Base-by-base conservation (phyloP, 2,329 filamentous ascomycete genomes). In the Xylariaceae sp. region DNA sequence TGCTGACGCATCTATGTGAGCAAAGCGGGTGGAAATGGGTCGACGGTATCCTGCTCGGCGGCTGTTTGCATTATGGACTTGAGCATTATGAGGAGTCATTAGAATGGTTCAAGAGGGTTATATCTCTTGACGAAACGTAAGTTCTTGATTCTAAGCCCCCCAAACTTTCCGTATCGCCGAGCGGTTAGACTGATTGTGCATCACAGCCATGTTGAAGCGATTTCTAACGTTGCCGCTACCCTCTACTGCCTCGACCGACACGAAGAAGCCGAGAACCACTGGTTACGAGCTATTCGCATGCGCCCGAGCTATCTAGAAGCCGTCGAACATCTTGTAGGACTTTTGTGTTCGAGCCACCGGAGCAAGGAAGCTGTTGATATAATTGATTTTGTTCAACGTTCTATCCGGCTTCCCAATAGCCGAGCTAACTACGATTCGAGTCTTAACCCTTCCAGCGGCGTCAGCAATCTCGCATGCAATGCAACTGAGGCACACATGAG, bases 241-340 rank as follows among this genome's bases (percentile, higher is more conserved):
- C 78, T 96, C 20, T 87, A 96, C 64, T 92, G 92, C 54, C 81
- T 98, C 9, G 87, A 91, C 58, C 87, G 89, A 56, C 89, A 89
- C 56, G 83, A 89, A 46, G 93, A 98, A 68, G 95, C 95, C 6
- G 89, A 96, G 70, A 82, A 86, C 55, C 84, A 92, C 68, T 99
- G 95, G 95, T 79, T 89, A 62, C 85, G 84, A 58, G 92, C 92
- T n/a, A 86, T 98, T 21, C 89, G 87, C 68, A 78, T 90, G 54
- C 87, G 90, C 7, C 95, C 95, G 0, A 89, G 87, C 69, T 96
- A 96, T 74, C 89, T 99, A 54, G 95, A 99, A 75, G 93, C 95
- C 7, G 91, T 95, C 2, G 95, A 99, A 71, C 93, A 98, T 76
- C 82, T 99, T 1, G 90, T 98, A 26, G 91, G 92, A 1, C 78